Conservation (phyloP, 2,329 filamentous ascomycete genomes). For the Tothia fuscella region DNA sequence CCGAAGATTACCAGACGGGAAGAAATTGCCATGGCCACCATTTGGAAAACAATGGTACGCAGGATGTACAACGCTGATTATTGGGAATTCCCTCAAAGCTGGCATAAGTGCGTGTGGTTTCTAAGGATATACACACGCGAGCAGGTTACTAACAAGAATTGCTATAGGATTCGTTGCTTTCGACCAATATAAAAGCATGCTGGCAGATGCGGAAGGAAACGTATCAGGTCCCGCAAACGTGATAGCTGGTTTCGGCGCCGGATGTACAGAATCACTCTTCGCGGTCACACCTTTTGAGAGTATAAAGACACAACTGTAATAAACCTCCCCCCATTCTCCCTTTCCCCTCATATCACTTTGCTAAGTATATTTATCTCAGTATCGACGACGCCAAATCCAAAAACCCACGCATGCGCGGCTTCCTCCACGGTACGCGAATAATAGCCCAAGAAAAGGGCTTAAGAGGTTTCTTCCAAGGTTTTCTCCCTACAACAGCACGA, state of each 20-base stretch:
- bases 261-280: constrained; percentile 82
- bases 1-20: constrained; percentile 60
- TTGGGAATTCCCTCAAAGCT: constrained; percentile 93
- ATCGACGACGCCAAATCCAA: constrained; percentile 88
- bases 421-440: constrained; percentile 77
- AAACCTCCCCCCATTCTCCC: no score
- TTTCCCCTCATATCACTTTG: neutral
- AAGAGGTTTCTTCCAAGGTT: constrained; percentile 91
- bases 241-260: constrained; percentile 85
- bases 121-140: neutral
- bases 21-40: constrained; percentile 89
- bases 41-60: constrained; percentile 96
- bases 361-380: constrained; percentile 29
- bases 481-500: constrained; percentile 85
- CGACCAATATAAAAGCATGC: constrained; percentile 77
- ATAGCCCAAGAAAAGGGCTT: constrained; percentile 82
- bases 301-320: constrained; percentile 82
- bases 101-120: constrained; percentile 60
- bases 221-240: constrained; percentile 86
- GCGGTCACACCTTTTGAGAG: constrained; percentile 96
- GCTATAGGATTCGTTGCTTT: constrained; percentile 76
- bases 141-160: neutral
- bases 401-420: constrained; percentile 79
- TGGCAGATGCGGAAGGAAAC: constrained; percentile 74
- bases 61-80: constrained; percentile 90